These are phyloP conservation scores for Fraxinus anomala DNA, from an alignment of 257 asterid genomes.

Conservation along the genomic window DNA sequence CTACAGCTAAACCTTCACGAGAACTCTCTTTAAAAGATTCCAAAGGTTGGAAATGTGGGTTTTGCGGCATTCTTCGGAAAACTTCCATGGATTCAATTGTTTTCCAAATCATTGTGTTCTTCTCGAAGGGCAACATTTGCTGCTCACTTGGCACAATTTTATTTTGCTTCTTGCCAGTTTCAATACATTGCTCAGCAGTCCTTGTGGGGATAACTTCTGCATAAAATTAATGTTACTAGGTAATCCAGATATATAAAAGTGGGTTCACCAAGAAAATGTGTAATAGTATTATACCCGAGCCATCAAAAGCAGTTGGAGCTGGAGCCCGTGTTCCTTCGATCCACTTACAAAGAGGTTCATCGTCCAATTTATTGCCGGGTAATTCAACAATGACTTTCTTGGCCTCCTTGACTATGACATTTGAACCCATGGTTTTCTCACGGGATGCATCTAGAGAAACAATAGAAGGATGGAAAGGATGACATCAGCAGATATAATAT, in stretches of 20 bases:
- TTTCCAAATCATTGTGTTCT: constrained; percentile 61
- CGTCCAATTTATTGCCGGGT: constrained; percentile 44
- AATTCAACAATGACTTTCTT: constrained; percentile 29
- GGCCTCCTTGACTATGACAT: constrained; percentile 22
- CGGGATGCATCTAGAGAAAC: constrained; percentile 39
- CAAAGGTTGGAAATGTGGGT: constrained; percentile 79
- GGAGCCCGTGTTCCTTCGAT: constrained; percentile 51
- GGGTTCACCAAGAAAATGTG: not conserved
- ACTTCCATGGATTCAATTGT: constrained; percentile 69
- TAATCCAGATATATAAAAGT: not conserved
- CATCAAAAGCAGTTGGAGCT: constrained; percentile 39
- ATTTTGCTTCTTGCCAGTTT: constrained; percentile 27
- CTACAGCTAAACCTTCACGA: constrained; percentile 83
- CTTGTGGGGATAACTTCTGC: constrained; percentile 41
- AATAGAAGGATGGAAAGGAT: constrained; percentile 29
- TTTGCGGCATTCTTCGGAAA: constrained; percentile 69
- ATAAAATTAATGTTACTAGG: constrained; percentile 15
- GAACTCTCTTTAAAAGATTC: constrained; percentile 49
- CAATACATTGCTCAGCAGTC: constrained; percentile 30
- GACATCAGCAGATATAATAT: constrained; percentile 18
- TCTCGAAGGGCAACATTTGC: constrained; percentile 62
- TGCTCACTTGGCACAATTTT: constrained; percentile 29
- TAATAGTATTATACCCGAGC: constrained; percentile 44
- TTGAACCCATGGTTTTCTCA: constrained; percentile 26
- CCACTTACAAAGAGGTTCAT: constrained; percentile 72